Evolutionary conservation across 441 rosid genomes (phyloP), one percentile per base, ranked within the genome.

Genomic region (Syzygium malaccense): DNA sequence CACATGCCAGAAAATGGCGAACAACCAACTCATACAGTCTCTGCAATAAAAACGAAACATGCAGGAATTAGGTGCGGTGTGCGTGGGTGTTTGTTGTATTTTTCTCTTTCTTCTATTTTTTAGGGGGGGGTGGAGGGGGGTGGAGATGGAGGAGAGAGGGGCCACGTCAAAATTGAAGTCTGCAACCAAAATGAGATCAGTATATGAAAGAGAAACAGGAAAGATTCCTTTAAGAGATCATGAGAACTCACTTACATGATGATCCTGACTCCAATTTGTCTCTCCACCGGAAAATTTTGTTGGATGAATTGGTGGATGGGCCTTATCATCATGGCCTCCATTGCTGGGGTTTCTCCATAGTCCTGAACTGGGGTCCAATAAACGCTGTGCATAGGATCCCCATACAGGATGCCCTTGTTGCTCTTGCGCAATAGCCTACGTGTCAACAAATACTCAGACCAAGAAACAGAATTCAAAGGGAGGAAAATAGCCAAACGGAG

Each of bases 291-390:
- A 98, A 94, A 93, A 98, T 88, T 96, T 98, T 84, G 99, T 96
- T 20, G 99, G 99, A 88, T 98, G 99, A 88, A 98, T 98, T 86
- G 99, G 99, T 87, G 99, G 99, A 89, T 98, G 99, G 66, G 99
- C 99, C 93, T 98, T 97, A 93, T 98, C 99, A 90, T 98, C 99
- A 90, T 95, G 99, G 84, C 99, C 99, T 90, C 99, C 99, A 91
- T 91, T 94, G 87, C 97, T 89, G 85, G 99, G 99, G 92, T 95
- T 97, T 95, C 97, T 95, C 99, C 99, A 98, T 49, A 97, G 96
- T 49, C 96, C 95, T 84, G 93, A 90, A 92, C 89, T 96, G 79
- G 97, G 95, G 87, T 97, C 97, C 87, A 96, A 89, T 91, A 98
- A 90, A 80, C 95, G 91, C 89, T 94, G 98, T 88, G 98, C 98